Conservation (phyloP, 2,329 filamentous ascomycete species). For the Aurifilum marmelostoma region DNA sequence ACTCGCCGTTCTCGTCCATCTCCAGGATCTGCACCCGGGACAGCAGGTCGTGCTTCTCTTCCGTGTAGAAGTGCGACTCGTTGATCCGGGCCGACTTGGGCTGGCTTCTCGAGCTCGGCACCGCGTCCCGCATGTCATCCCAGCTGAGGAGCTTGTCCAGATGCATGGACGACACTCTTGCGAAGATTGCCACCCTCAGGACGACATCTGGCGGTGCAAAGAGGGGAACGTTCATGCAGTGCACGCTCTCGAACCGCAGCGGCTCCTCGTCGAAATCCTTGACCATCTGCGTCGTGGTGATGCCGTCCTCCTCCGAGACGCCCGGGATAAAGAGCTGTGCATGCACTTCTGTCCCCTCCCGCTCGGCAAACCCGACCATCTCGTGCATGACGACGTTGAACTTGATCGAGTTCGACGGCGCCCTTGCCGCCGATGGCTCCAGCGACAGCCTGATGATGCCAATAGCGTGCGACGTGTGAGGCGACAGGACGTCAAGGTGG, state of each 20-base stretch:
- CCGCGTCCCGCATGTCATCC: conserved; percentile 93
- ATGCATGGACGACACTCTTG: conserved; percentile 89
- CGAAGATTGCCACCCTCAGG: conserved; percentile 87
- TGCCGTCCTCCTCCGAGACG: conserved; percentile 84
- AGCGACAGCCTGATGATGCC: conserved; percentile 89
- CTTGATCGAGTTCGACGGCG: conserved; percentile 88
- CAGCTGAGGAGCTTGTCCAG: conserved; percentile 96
- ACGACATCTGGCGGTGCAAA: conserved; percentile 74
- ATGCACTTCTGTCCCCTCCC: conserved; percentile 94
- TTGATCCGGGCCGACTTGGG: conserved; percentile 71
- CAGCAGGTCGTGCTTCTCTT: conserved; percentile 93
- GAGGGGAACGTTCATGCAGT: conserved; percentile 93
- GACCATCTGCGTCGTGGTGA: conserved; percentile 94
- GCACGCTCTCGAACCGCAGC: conserved; percentile 93
- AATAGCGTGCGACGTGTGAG: conserved; percentile 87
- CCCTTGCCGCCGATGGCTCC: conserved; percentile 90
- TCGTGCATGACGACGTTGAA: conserved; percentile 99
- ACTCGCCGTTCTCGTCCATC: conserved; percentile 87
- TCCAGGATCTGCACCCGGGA: conserved; percentile 87
- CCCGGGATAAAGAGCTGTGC: conserved; percentile 96
- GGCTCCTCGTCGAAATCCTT: conserved; percentile 90
- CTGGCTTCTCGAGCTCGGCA: conserved; percentile 60
- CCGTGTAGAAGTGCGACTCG: conserved; percentile 89
- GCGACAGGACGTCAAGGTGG: conserved; percentile 84
- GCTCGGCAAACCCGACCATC: conserved; percentile 89